Percentiles rank a stretch among this genome's conserved stretches.
Conservation (phyloP, 1,284 basidiomycete genomes). For the Cutaneotrichosporon cavernicola region DNA sequence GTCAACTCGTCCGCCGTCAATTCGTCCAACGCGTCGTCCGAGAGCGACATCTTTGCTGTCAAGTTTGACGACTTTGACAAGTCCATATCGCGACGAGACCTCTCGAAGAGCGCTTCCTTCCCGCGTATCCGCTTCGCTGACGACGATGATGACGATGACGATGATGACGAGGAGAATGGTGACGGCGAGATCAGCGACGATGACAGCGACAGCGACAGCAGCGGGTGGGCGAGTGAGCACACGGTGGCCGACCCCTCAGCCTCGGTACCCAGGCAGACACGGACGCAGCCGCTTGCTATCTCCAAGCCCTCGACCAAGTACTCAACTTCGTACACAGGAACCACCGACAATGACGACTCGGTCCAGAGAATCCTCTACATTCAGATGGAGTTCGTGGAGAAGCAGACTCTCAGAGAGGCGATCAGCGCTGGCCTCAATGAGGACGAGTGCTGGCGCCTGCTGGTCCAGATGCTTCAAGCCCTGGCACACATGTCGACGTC, state of each 20-base stretch:
- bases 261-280: slow-evolving; percentile 13
- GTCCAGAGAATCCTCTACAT: slow-evolving; percentile 51
- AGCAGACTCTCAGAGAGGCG: slow-evolving; percentile 58
- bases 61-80: slow-evolving; percentile 42
- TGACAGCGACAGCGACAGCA: slow-evolving; percentile 31
- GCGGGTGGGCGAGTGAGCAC: slow-evolving; percentile 30
- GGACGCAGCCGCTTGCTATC: slow-evolving; percentile 16
- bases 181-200: slow-evolving; percentile 33
- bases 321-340: slow-evolving; percentile 28
- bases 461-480: slow-evolving; percentile 90
- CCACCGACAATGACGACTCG: slow-evolving; percentile 37
- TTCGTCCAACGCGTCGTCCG: slow-evolving; percentile 17
- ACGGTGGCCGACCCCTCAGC: slow-evolving; percentile 41
- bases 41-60: slow-evolving; percentile 44
- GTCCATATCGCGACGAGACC: slow-evolving; percentile 38
- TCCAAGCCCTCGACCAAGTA: slow-evolving; percentile 23
- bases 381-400: slow-evolving; percentile 54
- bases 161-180: slow-evolving; percentile 28
- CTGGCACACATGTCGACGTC: slow-evolving; percentile 84
- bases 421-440: slow-evolving; percentile 76
- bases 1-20: slow-evolving; percentile 11
- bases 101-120: slow-evolving; percentile 48
- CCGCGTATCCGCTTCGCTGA: slow-evolving; percentile 50
- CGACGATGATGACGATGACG: slow-evolving; percentile 39
- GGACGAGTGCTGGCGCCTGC: slow-evolving; percentile 83